Evolutionary conservation across 345 rosid genomes (phyloP).

Genomic region (Bruguiera sexangula): DNA sequence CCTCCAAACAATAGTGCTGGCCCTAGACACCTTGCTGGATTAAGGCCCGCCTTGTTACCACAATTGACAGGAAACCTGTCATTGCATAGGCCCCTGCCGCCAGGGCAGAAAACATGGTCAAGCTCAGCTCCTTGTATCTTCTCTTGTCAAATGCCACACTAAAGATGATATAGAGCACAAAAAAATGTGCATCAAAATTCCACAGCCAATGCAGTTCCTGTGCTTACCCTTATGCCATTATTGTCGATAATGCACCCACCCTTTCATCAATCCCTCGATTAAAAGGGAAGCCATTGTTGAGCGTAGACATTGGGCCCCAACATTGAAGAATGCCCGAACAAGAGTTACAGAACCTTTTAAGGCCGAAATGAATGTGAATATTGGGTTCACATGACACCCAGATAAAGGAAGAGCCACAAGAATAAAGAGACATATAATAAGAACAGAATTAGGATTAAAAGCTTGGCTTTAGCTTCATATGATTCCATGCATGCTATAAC

Average conservation of each 20-base stretch:
- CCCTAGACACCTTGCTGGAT: slow-evolving; percentile 26
- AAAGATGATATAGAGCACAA: neutral
- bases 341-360: neutral
- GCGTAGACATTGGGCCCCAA: slow-evolving; percentile 2
- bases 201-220: neutral
- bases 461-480: neutral
- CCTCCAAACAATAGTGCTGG: slow-evolving; percentile 23
- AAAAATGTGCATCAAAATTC: neutral
- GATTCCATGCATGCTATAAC: neutral
- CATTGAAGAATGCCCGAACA: neutral
- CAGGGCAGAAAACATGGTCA: neutral
- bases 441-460: neutral
- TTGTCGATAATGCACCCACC: neutral
- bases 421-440: neutral
- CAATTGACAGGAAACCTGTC: neutral
- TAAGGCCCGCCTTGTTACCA: slow-evolving; percentile 26
- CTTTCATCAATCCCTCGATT: neutral
- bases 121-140: neutral
- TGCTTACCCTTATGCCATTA: neutral
- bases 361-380: neutral
- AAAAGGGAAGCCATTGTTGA: neutral
- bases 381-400: neutral
- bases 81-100: neutral
- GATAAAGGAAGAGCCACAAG: neutral
- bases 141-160: neutral